These are phyloP conservation scores for Euphorbia schlechtendalii DNA, from an alignment of 441 rosid genomes.

Conservation along the genomic window DNA sequence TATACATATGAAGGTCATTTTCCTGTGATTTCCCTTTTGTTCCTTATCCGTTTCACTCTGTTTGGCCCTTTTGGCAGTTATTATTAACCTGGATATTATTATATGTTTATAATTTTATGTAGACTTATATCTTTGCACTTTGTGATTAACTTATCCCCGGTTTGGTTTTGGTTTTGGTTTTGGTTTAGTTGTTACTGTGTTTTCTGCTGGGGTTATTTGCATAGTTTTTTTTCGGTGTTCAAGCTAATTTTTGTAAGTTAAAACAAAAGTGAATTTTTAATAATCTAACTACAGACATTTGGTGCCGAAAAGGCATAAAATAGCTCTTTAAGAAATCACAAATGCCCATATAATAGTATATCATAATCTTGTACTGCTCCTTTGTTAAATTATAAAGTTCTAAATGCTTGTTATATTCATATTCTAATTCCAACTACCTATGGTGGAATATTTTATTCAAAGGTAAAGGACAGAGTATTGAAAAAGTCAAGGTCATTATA, in stretches of 20 bases:
- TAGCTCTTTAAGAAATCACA: too few relatives aligned
- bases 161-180: too few relatives aligned
- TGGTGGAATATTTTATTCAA: slow-evolving; percentile 2
- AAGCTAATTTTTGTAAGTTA: too few relatives aligned
- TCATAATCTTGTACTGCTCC: neutral
- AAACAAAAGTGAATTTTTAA: too few relatives aligned
- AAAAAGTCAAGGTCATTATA: neutral
- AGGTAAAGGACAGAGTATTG: neutral
- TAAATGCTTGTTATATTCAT: neutral
- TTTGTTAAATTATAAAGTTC: neutral
- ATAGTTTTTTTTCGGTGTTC: too few relatives aligned
- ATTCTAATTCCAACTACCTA: neutral
- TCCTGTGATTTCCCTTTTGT: neutral
- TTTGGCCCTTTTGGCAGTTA: neutral
- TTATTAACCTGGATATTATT: neutral
- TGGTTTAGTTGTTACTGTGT: too few relatives aligned
- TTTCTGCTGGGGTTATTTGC: too few relatives aligned
- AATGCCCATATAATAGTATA: too few relatives aligned
- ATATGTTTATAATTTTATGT: neutral
- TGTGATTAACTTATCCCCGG: neutral
- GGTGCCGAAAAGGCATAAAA: too few relatives aligned
- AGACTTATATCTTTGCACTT: neutral
- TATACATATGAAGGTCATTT: slow-evolving; percentile 55
- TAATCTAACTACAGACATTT: too few relatives aligned
- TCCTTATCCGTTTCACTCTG: neutral